Percentiles rank a stretch among this genome's conserved stretches.
Evolutionary conservation across 2,329 filamentous ascomycete species (phyloP).

Genomic region (Botrytis porri): DNA sequence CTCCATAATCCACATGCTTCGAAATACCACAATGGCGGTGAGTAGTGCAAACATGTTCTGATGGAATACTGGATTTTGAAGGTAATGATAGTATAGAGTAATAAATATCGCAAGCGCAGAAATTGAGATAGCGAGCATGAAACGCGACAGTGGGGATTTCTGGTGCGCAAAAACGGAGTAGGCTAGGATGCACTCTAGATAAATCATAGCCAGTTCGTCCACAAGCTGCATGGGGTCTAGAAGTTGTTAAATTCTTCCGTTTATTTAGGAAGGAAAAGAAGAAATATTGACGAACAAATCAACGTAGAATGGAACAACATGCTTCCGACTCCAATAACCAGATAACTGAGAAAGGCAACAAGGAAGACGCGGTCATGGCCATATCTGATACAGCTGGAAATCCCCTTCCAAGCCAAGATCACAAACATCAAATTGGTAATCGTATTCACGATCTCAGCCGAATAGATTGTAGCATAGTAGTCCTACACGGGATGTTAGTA

Average conservation of each 20-base stretch:
- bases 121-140: neutral
- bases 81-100: conserved; percentile 3
- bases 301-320: conserved; percentile 2
- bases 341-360: neutral
- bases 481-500: neutral
- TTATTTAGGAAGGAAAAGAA: neutral
- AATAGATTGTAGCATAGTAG: conserved; percentile 8
- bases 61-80: conserved; percentile 1
- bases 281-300: neutral
- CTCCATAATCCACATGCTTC: conserved; percentile 7
- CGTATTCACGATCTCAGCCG: neutral
- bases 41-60: conserved; percentile 7
- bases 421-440: conserved; percentile 9
- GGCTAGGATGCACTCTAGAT: neutral
- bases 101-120: neutral
- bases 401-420: conserved; percentile 1
- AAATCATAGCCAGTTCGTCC: conserved; percentile 7
- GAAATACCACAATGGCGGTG: neutral
- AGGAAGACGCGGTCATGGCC: neutral
- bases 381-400: neutral
- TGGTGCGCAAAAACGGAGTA: conserved; percentile 1
- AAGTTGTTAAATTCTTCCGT: neutral
- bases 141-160: neutral
- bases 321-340: conserved; percentile 1
- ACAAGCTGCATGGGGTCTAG: conserved; percentile 3